Evolutionary conservation across 1,284 basidiomycete genomes (phyloP).

Genomic region (Fomitopsis palustris): DNA sequence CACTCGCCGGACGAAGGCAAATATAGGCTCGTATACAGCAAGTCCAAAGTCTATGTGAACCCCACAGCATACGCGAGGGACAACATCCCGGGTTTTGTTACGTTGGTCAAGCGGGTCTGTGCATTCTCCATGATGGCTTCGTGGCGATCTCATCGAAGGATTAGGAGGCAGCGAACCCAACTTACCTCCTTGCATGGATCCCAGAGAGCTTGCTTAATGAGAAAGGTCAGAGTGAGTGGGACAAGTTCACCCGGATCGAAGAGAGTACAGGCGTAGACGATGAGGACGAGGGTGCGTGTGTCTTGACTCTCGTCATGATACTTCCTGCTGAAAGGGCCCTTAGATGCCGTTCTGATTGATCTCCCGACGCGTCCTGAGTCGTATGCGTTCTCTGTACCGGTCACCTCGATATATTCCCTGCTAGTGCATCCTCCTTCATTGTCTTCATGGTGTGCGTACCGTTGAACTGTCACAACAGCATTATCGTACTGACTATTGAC

Average conservation of each 20-base stretch:
- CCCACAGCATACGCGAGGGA: constrained; percentile 89
- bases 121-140: background rate
- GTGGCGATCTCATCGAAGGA: background rate
- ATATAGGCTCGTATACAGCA: constrained; percentile 78
- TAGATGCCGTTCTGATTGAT: constrained; percentile 78
- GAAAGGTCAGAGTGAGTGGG: constrained; percentile 74
- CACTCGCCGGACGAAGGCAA: constrained; percentile 50
- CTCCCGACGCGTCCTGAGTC: constrained; percentile 78
- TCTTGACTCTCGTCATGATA: background rate
- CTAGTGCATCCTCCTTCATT: constrained; percentile 82
- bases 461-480: constrained; percentile 1
- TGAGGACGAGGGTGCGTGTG: constrained; percentile 64
- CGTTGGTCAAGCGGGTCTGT: constrained; percentile 79
- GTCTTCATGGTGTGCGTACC: constrained; percentile 80
- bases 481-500: background rate
- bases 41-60: constrained; percentile 92
- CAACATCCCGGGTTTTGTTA: constrained; percentile 91
- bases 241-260: constrained; percentile 82
- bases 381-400: constrained; percentile 92
- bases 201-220: constrained; percentile 78
- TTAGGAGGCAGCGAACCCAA: constrained; percentile 70
- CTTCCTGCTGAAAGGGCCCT: background rate
- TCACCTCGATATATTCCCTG: constrained; percentile 88
- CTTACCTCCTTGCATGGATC: constrained; percentile 81
- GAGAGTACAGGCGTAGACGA: constrained; percentile 55